Base-by-base conservation (phyloP, 2,329 filamentous ascomycete species). In the Rhinocladiella mackenziei region DNA sequence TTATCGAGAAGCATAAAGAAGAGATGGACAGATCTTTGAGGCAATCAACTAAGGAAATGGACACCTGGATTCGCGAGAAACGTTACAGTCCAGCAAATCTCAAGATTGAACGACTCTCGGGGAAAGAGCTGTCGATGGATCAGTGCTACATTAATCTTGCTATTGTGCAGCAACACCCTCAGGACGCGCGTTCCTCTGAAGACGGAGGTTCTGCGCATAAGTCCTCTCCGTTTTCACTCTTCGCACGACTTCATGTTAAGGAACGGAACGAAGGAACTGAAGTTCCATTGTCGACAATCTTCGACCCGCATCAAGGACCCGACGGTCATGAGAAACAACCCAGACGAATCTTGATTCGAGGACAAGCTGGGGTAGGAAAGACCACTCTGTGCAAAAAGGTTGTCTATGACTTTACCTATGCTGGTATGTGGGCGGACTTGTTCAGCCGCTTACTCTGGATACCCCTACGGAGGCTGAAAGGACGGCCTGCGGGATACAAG, bases 301-400 rank as follows among this genome's bases (percentile, higher is more conserved):
- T 26, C 23, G 23, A 26, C 23, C 11, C 23, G 23, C 23, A 11
- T 26, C 7, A 26, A 26, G 23, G 23, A 26, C 23, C 7, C 11
- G 23, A 26, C 23, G 23, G 23, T 26, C 1, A 11, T 15, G 13
- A 17, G 35, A 38, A 26, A 2, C 22, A 13, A 29, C 35, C 35
- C 13, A 38, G n/a, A 38, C 23, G 35, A 9, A 38, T 38, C 35
- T 13, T 38, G n/a, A 38, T 38, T 38, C 35, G 19, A 13, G 35
- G 35, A 15, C 20, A 20, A 11, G 0, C 38, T 13, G 38, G 38
- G 17, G 26, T 40, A n/a, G 38, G 38, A 39, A 70, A 69, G 56
- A 66, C 65, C 4, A 69, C 67, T 1, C 46, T 69, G 11, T 69
- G 65, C 56, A 69, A 69, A 44, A 70, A 68, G 53, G 64, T 68